Evolutionary conservation across 352 stramenopile species (phyloP).

Genomic region (Globisporangium acanthophoron): DNA sequence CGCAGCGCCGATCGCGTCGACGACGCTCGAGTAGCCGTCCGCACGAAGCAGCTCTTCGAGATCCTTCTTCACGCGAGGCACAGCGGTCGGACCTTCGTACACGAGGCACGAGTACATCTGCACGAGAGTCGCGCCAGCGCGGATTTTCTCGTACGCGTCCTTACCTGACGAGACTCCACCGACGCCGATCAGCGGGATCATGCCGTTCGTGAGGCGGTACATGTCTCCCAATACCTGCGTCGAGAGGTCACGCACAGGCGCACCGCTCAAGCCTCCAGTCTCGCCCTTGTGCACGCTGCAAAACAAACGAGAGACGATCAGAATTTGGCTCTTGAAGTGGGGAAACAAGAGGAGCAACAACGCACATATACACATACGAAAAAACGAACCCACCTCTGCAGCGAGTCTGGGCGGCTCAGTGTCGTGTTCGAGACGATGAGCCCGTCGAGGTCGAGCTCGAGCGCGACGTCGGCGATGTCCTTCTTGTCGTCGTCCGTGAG

Average conservation of each 20-base stretch:
- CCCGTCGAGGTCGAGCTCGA: conserved; percentile 89
- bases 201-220: conserved; percentile 91
- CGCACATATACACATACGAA: not conserved
- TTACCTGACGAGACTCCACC: conserved; percentile 88
- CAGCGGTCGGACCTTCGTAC: conserved; percentile 86
- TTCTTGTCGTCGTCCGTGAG: conserved; percentile 92
- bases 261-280: conserved; percentile 93
- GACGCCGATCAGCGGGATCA: conserved; percentile 95
- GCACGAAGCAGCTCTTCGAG: conserved; percentile 69
- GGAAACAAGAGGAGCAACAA: not conserved
- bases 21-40: conserved; percentile 82
- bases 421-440: conserved; percentile 98
- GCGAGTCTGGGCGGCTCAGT: conserved; percentile 76
- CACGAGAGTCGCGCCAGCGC: conserved; percentile 92
- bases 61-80: conserved; percentile 87
- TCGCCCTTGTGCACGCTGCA: conserved; percentile 65
- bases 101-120: conserved; percentile 94
- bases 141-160: conserved; percentile 98
- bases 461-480: conserved; percentile 90
- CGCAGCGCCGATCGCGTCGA: conserved; percentile 80
- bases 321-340: too few species aligned
- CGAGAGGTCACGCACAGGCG: conserved; percentile 90
- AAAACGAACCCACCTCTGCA: conserved; percentile 44
- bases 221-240: conserved; percentile 94
- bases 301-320: not conserved